Evolutionary conservation across 179 eudicot genomes (phyloP).

Genomic region (Patellifolia procumbens): DNA sequence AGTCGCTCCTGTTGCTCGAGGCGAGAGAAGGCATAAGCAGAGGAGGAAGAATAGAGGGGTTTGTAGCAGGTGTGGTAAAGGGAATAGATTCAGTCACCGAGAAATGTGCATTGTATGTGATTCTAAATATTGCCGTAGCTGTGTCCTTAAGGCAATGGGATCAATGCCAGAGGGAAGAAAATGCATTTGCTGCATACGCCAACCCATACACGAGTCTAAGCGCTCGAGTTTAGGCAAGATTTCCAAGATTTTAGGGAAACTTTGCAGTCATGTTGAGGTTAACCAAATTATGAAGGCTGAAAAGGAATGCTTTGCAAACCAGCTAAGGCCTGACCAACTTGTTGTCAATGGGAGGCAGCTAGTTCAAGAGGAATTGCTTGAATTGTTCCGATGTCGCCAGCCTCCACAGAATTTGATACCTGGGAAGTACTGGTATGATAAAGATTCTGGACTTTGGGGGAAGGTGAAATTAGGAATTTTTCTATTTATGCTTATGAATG

Average conservation of each 20-base stretch:
- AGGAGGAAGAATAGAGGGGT: too few species aligned
- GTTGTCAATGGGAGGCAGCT: slow-evolving; percentile 11
- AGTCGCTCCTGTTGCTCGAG: too few species aligned
- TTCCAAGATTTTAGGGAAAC: neutral
- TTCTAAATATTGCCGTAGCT: too few species aligned
- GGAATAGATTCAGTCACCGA: too few species aligned
- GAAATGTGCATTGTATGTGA: too few species aligned
- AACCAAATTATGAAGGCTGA: slow-evolving; percentile 13
- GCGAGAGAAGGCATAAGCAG: too few species aligned
- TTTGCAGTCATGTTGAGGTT: slow-evolving; percentile 9
- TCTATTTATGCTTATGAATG: too few species aligned
- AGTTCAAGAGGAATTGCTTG: neutral
- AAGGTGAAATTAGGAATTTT: neutral
- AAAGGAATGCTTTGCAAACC: slow-evolving; percentile 15
- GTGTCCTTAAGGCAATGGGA: too few species aligned
- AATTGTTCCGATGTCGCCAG: neutral
- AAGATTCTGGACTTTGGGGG: too few species aligned
- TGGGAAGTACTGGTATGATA: slow-evolving; percentile 11
- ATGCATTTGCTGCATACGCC: too few species aligned
- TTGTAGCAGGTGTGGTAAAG: too few species aligned
- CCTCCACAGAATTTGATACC: slow-evolving; percentile 14
- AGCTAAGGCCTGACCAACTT: neutral
- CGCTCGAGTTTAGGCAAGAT: neutral
- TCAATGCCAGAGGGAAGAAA: too few species aligned
- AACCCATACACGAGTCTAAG: slow-evolving; percentile 3